Conservation (phyloP, 208 protist genomes). For the Wallacemonas sp. region DNA sequence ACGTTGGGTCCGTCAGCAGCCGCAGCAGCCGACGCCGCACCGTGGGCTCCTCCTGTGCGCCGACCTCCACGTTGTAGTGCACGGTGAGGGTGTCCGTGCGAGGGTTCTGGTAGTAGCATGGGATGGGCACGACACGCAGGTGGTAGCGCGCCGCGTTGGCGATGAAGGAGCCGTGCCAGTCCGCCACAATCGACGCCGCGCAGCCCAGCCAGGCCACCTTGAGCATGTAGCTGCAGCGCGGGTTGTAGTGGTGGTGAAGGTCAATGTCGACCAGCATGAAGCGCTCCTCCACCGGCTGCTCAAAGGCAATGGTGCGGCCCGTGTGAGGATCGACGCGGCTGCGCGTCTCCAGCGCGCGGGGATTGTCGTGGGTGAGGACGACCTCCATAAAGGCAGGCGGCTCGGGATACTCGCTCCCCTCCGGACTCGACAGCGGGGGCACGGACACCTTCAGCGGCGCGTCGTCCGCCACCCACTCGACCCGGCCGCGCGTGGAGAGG, state of each 20-base stretch:
- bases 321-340: constrained; percentile 59
- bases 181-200: constrained; percentile 53
- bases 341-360: constrained; percentile 37
- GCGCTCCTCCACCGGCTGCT: constrained; percentile 54
- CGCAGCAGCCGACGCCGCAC: constrained; percentile 49
- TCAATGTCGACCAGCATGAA: constrained; percentile 66
- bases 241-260: constrained; percentile 54
- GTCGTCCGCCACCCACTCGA: constrained; percentile 45
- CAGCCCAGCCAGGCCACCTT: constrained; percentile 78
- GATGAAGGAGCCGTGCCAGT: constrained; percentile 77
- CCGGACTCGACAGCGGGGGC: constrained; percentile 20
- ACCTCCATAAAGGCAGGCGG: constrained; percentile 40
- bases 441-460: constrained; percentile 29
- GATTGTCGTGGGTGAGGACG: constrained; percentile 53
- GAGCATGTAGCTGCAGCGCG: constrained; percentile 63
- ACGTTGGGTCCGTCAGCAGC: constrained; percentile 37
- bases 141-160: constrained; percentile 59
- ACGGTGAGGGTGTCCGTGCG: constrained; percentile 30
- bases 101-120: constrained; percentile 32
- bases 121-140: constrained; percentile 64
- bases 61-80: constrained; percentile 48
- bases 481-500: constrained; percentile 39
- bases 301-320: constrained; percentile 50
- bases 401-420: constrained; percentile 26
- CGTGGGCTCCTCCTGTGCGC: constrained; percentile 36